A percentile compares a stretch with the other conserved stretches of the same genome.
These are phyloP conservation scores for Fomitiporia mediterranea DNA, from an alignment of 1,284 basidiomycete genomes.

Conservation along the genomic window DNA sequence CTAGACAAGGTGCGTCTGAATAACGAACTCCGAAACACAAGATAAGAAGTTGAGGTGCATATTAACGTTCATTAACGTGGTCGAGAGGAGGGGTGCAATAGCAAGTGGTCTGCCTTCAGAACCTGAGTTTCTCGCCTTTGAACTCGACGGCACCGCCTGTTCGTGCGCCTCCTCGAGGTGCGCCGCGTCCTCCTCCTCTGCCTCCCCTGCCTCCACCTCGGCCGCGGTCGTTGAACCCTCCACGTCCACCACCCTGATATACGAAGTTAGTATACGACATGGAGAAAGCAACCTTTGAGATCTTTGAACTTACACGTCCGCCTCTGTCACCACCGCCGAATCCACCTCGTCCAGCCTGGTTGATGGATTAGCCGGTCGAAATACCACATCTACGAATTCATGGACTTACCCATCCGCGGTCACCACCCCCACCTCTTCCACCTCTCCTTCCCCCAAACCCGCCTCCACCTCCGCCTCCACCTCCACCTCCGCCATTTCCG, in stretches of 20 bases:
- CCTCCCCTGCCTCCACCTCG: conserved; percentile 43
- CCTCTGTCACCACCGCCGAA: conserved; percentile 34
- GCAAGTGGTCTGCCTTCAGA: no score
- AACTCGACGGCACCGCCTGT: conserved; percentile 71
- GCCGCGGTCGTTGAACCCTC: conserved; percentile 43
- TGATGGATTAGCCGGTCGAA: conserved; percentile 2
- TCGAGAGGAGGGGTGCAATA: no score
- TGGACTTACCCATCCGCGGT: conserved; percentile 35
- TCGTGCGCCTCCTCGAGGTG: conserved; percentile 43
- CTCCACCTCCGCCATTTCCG: conserved; percentile 37
- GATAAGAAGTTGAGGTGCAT: no score
- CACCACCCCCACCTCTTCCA: conserved; percentile 29
- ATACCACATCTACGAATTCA: neutral
- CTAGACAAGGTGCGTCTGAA: neutral
- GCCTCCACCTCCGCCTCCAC: conserved; percentile 33
- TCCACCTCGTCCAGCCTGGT: conserved; percentile 39
- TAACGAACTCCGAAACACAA: no score
- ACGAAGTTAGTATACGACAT: conserved; percentile 16
- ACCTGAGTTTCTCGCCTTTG: conserved; percentile 82
- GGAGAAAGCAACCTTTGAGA: conserved; percentile 7
- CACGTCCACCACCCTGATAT: conserved; percentile 28
- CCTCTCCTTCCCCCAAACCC: conserved; percentile 23
- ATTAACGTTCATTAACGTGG: no score
- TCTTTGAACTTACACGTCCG: conserved; percentile 30
- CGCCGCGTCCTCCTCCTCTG: conserved; percentile 33